Percentiles rank a stretch among this genome's conserved stretches.
Evolutionary conservation across 768 basidiomycete genomes (phyloP).

Genomic region (Hydnomerulius pinastri): DNA sequence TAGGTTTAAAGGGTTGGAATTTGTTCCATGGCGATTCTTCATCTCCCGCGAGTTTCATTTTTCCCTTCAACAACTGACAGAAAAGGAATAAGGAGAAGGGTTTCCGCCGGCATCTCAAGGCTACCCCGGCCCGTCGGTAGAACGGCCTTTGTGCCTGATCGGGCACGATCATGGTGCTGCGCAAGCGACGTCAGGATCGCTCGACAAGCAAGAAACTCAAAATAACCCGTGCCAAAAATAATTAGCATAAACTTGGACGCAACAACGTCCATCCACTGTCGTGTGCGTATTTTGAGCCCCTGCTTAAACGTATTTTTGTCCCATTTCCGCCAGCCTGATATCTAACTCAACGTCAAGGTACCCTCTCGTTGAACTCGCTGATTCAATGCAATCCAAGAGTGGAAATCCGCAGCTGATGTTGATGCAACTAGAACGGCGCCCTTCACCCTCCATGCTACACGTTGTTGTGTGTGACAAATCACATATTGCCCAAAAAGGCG

Average conservation of each 20-base stretch:
- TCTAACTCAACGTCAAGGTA: neutral
- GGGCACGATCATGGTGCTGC: slow-evolving; percentile 8
- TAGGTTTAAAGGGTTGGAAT: too few species aligned
- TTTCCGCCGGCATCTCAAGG: slow-evolving; percentile 17
- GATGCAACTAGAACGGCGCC: slow-evolving; percentile 7
- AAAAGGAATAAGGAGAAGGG: slow-evolving; percentile 4
- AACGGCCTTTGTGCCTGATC: slow-evolving; percentile 29
- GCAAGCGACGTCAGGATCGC: slow-evolving; percentile 29
- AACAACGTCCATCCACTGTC: neutral
- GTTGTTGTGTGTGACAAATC: slow-evolving; percentile 18
- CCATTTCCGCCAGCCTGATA: neutral
- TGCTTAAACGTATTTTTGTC: slow-evolving; percentile 25
- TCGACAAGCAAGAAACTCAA: slow-evolving; percentile 17
- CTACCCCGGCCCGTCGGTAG: slow-evolving; percentile 8
- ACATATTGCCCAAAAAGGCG: slow-evolving; percentile 16
- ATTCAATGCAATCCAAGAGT: neutral
- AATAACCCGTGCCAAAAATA: slow-evolving; percentile 36
- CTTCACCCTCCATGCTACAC: slow-evolving; percentile 14
- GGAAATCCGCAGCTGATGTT: neutral
- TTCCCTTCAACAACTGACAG: neutral
- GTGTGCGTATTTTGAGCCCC: slow-evolving; percentile 20
- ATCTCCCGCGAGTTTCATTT: neutral
- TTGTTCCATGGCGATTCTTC: neutral
- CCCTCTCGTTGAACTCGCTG: neutral
- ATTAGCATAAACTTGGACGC: slow-evolving; percentile 22